Base-by-base conservation (phyloP, 2,329 filamentous ascomycete species). In the Fusarium sp. region DNA sequence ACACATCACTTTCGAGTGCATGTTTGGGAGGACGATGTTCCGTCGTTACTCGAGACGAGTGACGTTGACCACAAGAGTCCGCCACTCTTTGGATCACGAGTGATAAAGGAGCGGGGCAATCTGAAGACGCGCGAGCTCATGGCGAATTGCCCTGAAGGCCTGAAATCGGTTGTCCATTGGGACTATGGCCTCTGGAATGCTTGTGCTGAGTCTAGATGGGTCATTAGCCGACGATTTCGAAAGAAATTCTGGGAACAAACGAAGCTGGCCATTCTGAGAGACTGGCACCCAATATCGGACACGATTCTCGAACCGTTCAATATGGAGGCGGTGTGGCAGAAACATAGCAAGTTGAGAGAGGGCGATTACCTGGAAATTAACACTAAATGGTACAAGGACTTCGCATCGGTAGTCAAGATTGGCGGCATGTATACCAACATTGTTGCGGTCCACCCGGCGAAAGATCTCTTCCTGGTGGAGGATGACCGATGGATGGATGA, bases 121-220 rank as follows among this genome's bases (percentile, higher is more conserved):
- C 12, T 8, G 17, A 39, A n/a, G 14, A 13, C 6, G 15, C 20
- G 22, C 24, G 34, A n/a, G 15, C 12, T 20, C 4, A 41, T 55
- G 34, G n/a, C 51, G 15, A n/a, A 9, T 18, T 39, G 24, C 20
- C 15, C 24, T 10, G 51, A 55, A 28, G 20, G 5, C 2, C 14
- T n/a, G 24, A 55, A 39, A 12, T 65, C 62, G 9, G 44, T 47
- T 10, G 24, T 32, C 2, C 39, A 51, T 39, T 64, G 55, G 55
- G 62, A 64, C 20, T 26, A 32, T 17, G 62, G 62, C 15, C 15
- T 64, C 5, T 64, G 62, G 62, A n/a, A 24, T 3, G 62, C 62
- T 6, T 64, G 62, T 24, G 6, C 1, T 15, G 62, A 64, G 20
- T 64, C 62, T 28, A 30, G 62, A 24, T 12, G 38, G 18, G 36